These are phyloP conservation scores for Backusella tarrabulga DNA, from an alignment of 192 early-diverging fungal genomes.

Conservation along the genomic window DNA sequence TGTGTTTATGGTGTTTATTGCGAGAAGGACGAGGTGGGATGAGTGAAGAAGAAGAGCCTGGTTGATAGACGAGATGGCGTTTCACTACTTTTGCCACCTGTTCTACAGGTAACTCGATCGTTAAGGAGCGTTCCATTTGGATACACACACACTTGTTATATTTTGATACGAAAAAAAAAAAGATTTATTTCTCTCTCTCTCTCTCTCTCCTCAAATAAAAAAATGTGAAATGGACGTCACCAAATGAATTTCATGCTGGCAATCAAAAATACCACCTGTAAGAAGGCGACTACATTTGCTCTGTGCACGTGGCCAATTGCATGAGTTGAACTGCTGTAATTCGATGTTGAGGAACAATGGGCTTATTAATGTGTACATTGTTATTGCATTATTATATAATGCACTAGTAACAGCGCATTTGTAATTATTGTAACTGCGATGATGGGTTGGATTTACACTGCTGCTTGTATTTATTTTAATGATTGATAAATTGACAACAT, in stretches of 20 bases:
- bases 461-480: too few relatives aligned
- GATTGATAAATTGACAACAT: too few relatives aligned
- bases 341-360: too few relatives aligned
- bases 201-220: too few relatives aligned
- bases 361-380: too few relatives aligned
- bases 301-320: not conserved
- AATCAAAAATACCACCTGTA: not conserved
- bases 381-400: too few relatives aligned
- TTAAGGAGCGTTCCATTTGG: slow-evolving; percentile 24
- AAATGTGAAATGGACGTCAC: not conserved
- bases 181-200: not conserved
- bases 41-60: slow-evolving; percentile 42
- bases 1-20: slow-evolving; percentile 19
- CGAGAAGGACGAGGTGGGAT: slow-evolving; percentile 27
- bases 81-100: slow-evolving; percentile 65
- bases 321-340: not conserved
- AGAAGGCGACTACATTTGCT: not conserved
- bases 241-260: not conserved
- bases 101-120: slow-evolving; percentile 50
- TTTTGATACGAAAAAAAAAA: not conserved
- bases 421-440: too few relatives aligned
- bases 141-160: not conserved
- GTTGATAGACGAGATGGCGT: slow-evolving; percentile 67
- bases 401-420: too few relatives aligned
- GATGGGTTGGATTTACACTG: too few relatives aligned